Base-by-base conservation (phyloP, 176 grass and related monocot genomes). In the Carex myosuroides region DNA sequence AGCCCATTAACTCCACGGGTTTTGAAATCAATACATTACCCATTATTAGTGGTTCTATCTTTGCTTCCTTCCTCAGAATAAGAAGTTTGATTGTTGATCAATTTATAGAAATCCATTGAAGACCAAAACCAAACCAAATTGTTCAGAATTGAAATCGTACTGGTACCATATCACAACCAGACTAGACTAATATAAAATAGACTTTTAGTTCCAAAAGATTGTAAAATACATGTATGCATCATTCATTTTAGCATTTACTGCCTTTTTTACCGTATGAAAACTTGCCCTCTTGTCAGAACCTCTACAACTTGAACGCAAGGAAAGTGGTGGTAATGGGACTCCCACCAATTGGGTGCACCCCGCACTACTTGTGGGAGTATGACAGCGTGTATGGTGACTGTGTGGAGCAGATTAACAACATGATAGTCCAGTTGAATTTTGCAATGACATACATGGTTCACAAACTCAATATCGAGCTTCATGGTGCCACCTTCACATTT, bases 331-430 rank as follows among this genome's bases (percentile, higher is more conserved):
- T 97, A 66, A 91, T 93, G 94, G 94, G 89, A 24, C 84, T 97
- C 22, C 87, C 94, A 75, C 94, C 91, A 18, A 85, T 97, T 73
- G 94, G 89, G 18, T 97, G 91, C 73, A 85, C 89, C 26, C 91
- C 94, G 60, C 87, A 91, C 90, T 97, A 93, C 82, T 90, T 97
- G 35, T 92, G 90, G 89, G 85, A 91, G 53, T 91, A 85, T 46
- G 89, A 87, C 70, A 93, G 94, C 83, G 84, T 82, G 84, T 89
- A 71, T 79, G 94, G 94, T 8, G 85, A 91, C 56, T 97, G 94
- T 81, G 79, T 97, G 2, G 88, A 93, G 4, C 85, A 86, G 79
- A 88, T 97, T 57, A 97, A 97, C 44, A 91, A 90, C 3, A 53
- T 97, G 1, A 84, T 91, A 56, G 84, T 97, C 30, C 85, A 93